Base-by-base conservation (phyloP, 352 stramenopile species). In the Phytophthora cactorum region DNA sequence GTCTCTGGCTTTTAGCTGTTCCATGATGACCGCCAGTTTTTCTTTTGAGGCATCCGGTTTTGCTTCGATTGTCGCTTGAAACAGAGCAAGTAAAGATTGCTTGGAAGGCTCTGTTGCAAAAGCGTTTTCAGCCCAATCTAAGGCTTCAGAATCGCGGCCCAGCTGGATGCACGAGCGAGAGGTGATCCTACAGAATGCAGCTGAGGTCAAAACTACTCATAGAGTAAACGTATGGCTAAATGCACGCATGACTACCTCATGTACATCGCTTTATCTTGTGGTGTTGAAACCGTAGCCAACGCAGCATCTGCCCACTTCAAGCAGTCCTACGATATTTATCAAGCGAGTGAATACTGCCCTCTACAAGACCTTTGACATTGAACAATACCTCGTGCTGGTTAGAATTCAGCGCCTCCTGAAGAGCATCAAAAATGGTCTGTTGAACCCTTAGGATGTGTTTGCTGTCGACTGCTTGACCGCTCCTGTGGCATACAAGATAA, bases 41-140 rank as follows among this genome's bases (percentile, higher is more conserved):
- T 72, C 39, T 53, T 72, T 31, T 49, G 66, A 58, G 4, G 28
- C 31, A 25, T 56, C 57, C 5, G 15, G 15, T 8, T 73, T 66
- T 32, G 46, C 50, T 44, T 66, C 41, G 12, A 93, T 52, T 31
- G 57, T 64, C 32, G 60, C 78, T 65, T 84, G 77, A 46, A 93
- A 86, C 27, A 86, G 17, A n/a, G 60, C 64, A 55, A 89, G 83
- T 0, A 92, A 39, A 7, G 82, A 94, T 52, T 82, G 76, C 45
- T 91, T 92, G 1, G 81, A 87, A 32, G 66, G 50, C 28, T 92
- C 82, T n/a, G 50, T 45, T n/a, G 34, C 38, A 41, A 79, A 63
- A 41, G 86, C 86, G 59, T 88, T 72, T 31, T 80, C 38, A 10
- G 84, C 82, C 75, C 68, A 90, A 5, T 73, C 59, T 4, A 60